A percentile compares a stretch with the other conserved stretches of the same genome.
These are phyloP conservation scores for Filobasidium wieringae DNA, from an alignment of 768 basidiomycete genomes.

Conservation along the genomic window DNA sequence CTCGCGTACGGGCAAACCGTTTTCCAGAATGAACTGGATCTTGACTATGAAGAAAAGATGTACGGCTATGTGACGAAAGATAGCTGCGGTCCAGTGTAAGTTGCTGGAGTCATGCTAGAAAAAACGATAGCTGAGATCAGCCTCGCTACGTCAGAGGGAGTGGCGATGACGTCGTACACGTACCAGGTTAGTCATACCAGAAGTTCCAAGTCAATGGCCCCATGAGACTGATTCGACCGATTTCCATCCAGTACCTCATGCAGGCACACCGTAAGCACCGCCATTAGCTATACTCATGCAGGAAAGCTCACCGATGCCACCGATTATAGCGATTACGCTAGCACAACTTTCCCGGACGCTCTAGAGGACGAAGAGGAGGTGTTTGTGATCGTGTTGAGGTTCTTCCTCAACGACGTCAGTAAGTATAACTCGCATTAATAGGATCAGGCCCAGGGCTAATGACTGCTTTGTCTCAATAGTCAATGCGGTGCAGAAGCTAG, in stretches of 20 bases:
- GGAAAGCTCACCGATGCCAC: no score
- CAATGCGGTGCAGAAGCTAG: slow-evolving; percentile 29
- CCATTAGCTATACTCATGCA: no score
- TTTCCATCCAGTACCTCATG: slow-evolving; percentile 17
- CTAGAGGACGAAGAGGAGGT: slow-evolving; percentile 23
- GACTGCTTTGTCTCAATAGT: slow-evolving; percentile 14
- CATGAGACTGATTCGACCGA: no score
- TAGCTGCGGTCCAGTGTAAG: slow-evolving; percentile 6
- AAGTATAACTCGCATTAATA: slow-evolving; percentile 9
- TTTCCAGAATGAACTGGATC: not conserved
- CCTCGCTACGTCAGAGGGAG: slow-evolving; percentile 11
- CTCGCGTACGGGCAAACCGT: not conserved
- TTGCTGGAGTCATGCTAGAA: slow-evolving; percentile 22
- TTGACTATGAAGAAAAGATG: not conserved
- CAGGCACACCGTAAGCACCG: slow-evolving; percentile 19
- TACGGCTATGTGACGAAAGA: slow-evolving; percentile 15
- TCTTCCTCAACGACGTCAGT: slow-evolving; percentile 35
- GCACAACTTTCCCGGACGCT: slow-evolving; percentile 21
- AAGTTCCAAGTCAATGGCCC: no score
- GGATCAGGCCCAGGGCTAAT: not conserved
- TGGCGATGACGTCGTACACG: slow-evolving; percentile 36
- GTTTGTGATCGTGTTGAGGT: slow-evolving; percentile 34
- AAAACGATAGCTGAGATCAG: slow-evolving; percentile 17
- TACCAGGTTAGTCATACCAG: slow-evolving; percentile 31
- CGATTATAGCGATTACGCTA: slow-evolving; percentile 27